Evolutionary conservation across 2,329 filamentous ascomycete genomes (phyloP).

Genomic region (Blastomyces gilchristii): DNA sequence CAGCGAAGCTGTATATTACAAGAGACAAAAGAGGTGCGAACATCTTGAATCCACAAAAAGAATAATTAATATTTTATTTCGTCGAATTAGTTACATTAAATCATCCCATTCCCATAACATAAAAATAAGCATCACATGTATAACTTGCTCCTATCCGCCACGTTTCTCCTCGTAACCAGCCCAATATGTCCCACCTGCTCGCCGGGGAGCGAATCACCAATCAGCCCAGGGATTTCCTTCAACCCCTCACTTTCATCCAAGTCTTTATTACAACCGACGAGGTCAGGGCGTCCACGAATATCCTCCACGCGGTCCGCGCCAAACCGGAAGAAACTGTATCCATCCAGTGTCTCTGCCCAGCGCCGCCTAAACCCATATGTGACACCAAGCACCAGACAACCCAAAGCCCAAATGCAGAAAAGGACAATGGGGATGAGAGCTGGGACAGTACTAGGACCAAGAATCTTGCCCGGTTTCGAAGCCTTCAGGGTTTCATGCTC

Average conservation of each 20-base stretch:
- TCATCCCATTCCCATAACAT: no score
- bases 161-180: not conserved
- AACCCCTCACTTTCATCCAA: constrained; percentile 1
- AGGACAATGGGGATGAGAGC: not conserved
- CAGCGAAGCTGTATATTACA: no score
- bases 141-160: not conserved
- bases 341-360: constrained; percentile 9
- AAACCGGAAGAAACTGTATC: no score
- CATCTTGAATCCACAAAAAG: no score
- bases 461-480: constrained; percentile 1
- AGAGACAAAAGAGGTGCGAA: no score
- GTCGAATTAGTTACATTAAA: no score
- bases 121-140: not conserved
- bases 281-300: not conserved
- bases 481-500: not conserved
- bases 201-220: not conserved
- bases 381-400: constrained; percentile 8
- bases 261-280: not conserved
- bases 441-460: constrained; percentile 2
- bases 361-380: constrained; percentile 1
- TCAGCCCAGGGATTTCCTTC: not conserved
- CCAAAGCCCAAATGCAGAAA: constrained; percentile 9
- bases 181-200: not conserved
- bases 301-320: constrained; percentile 5
- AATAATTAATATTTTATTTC: no score